These are phyloP conservation scores for Raphanus hybrid DNA, from an alignment of 441 rosid genomes.

Conservation along the genomic window DNA sequence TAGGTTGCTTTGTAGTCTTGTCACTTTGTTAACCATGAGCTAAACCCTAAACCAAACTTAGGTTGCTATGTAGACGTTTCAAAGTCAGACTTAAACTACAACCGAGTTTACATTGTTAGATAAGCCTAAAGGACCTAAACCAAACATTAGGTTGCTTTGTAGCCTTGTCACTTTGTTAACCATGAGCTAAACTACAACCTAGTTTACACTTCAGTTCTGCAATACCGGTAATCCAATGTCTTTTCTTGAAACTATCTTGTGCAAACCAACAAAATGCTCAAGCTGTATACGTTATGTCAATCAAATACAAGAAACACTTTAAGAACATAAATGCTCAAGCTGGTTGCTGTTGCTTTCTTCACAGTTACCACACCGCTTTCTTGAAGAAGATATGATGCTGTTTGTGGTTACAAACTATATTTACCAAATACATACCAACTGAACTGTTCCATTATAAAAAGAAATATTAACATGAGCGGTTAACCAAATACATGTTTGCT, in stretches of 20 bases:
- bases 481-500: not conserved
- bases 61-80: not conserved
- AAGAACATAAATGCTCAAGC: not conserved
- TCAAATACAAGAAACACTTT: constrained; percentile 17
- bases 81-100: not conserved
- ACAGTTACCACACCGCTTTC: constrained; percentile 30
- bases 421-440: no score
- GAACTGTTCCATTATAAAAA: no score
- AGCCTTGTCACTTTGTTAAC: not conserved
- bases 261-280: constrained; percentile 2
- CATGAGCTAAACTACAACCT: not conserved
- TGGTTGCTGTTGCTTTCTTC: constrained; percentile 31
- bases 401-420: constrained; percentile 30
- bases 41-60: not conserved
- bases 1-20: not conserved
- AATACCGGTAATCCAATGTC: not conserved
- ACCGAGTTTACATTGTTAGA: not conserved
- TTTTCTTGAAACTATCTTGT: not conserved
- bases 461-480: no score
- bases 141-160: not conserved
- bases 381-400: constrained; percentile 30
- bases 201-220: constrained; percentile 2
- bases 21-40: no score
- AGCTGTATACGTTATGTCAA: constrained; percentile 1
- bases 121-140: not conserved